These are phyloP conservation scores for Trichoderma atroviride DNA, from an alignment of 2,329 filamentous ascomycete species.

Conservation along the genomic window DNA sequence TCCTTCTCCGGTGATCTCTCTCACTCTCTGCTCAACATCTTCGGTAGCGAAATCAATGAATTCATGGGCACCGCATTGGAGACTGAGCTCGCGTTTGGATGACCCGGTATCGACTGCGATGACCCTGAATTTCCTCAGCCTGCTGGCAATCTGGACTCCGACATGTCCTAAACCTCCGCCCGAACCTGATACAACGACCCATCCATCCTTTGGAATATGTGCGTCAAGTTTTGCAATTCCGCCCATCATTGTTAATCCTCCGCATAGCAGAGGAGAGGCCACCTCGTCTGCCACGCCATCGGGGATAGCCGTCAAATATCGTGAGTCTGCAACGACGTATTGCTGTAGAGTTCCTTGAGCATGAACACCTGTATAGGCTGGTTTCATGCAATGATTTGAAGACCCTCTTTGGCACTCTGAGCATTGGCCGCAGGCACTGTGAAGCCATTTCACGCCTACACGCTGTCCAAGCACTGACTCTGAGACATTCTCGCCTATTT, in stretches of 20 bases:
- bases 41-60: conserved; percentile 37
- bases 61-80: conserved; percentile 33
- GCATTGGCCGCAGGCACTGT: conserved; percentile 45
- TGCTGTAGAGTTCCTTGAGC: conserved; percentile 40
- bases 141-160: conserved; percentile 38
- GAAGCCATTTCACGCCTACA: conserved; percentile 51
- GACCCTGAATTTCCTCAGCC: conserved; percentile 30
- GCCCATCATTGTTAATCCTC: conserved; percentile 40
- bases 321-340: conserved; percentile 37
- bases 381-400: conserved; percentile 45
- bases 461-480: conserved; percentile 37
- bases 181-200: conserved; percentile 39
- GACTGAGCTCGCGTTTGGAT: conserved; percentile 31
- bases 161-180: conserved; percentile 41
- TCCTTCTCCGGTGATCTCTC: conserved; percentile 34
- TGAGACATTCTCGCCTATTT: conserved; percentile 36
- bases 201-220: conserved; percentile 30
- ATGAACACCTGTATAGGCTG: conserved; percentile 46
- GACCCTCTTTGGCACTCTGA: conserved; percentile 40
- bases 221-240: conserved; percentile 30
- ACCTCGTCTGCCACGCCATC: conserved; percentile 30
- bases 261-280: conserved; percentile 38
- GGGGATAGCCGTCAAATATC: conserved; percentile 36
- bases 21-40: conserved; percentile 32
- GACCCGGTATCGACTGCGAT: conserved; percentile 38